Evolutionary conservation across 2,329 filamentous ascomycete species (phyloP).

Genomic region (Sporothrix sp.): DNA sequence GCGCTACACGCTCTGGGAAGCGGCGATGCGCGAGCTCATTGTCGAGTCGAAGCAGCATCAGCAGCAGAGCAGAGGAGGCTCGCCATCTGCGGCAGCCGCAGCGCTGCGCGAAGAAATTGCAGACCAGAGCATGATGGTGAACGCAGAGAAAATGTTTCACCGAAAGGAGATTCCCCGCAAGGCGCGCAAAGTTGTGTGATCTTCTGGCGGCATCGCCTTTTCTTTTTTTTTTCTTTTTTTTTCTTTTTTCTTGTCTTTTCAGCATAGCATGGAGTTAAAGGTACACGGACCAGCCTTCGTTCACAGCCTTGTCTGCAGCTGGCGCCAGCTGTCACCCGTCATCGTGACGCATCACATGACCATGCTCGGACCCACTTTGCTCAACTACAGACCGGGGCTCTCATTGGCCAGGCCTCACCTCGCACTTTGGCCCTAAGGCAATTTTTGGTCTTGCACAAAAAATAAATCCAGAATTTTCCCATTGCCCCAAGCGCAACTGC

Average conservation of each 20-base stretch:
- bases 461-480: constrained; percentile 14
- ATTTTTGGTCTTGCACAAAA: constrained; percentile 18
- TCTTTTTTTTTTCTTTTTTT: neutral
- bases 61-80: neutral
- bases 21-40: constrained; percentile 49
- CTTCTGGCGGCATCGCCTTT: neutral
- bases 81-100: constrained; percentile 17
- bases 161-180: constrained; percentile 43
- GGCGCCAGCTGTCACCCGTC: neutral
- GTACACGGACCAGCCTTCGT: too few relatives aligned
- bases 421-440: constrained; percentile 19
- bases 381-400: too few relatives aligned
- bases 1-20: constrained; percentile 51
- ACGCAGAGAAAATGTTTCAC: constrained; percentile 42
- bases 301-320: too few relatives aligned
- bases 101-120: constrained; percentile 39
- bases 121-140: constrained; percentile 56
- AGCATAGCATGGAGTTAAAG: constrained; percentile 13
- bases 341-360: neutral
- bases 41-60: neutral
- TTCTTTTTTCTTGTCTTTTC: neutral
- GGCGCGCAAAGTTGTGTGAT: constrained; percentile 25
- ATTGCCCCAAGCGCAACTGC: neutral
- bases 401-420: constrained; percentile 26
- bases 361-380: too few relatives aligned